These are phyloP conservation scores for Viridothelium virens DNA, from an alignment of 495 filamentous ascomycete species.

Conservation along the genomic window DNA sequence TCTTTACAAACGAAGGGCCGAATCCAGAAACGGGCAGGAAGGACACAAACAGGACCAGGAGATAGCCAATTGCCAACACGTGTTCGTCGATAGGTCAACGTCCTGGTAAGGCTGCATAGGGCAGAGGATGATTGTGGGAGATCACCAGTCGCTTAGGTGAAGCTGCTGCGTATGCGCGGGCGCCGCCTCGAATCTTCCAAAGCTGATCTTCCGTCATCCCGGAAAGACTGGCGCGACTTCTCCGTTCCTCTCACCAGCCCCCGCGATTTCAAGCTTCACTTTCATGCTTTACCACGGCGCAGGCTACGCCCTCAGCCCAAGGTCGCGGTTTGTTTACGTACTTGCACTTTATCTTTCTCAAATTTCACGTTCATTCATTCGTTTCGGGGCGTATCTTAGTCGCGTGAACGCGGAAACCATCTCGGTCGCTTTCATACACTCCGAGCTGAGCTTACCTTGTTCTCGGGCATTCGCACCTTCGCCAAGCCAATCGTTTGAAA, in stretches of 20 bases:
- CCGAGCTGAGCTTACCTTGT: not conserved
- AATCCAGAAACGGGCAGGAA: too few relatives aligned
- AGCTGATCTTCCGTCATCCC: constrained; percentile 1
- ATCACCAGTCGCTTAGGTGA: not conserved
- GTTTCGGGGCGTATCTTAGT: not conserved
- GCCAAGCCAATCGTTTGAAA: not conserved
- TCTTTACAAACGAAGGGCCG: too few relatives aligned
- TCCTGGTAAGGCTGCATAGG: constrained; percentile 9
- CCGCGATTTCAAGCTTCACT: not conserved
- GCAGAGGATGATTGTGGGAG: not conserved
- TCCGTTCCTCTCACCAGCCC: constrained; percentile 5
- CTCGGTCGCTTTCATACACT: not conserved
- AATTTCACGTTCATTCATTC: not conserved
- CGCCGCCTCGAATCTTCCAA: not conserved
- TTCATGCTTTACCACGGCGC: not conserved
- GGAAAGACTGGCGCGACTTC: not conserved
- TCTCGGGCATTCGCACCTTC: not conserved
- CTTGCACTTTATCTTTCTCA: not conserved
- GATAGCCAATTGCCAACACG: not conserved
- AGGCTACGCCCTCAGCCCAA: not conserved
- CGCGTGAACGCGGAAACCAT: not conserved
- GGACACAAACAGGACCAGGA: not conserved
- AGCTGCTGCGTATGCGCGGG: not conserved
- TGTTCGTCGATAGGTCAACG: not conserved
- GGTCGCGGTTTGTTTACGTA: not conserved